Percentiles rank a stretch among this genome's conserved stretches.
These are phyloP conservation scores for Selenicereus undatus DNA, from an alignment of 148 eudicot genomes.

Conservation along the genomic window DNA sequence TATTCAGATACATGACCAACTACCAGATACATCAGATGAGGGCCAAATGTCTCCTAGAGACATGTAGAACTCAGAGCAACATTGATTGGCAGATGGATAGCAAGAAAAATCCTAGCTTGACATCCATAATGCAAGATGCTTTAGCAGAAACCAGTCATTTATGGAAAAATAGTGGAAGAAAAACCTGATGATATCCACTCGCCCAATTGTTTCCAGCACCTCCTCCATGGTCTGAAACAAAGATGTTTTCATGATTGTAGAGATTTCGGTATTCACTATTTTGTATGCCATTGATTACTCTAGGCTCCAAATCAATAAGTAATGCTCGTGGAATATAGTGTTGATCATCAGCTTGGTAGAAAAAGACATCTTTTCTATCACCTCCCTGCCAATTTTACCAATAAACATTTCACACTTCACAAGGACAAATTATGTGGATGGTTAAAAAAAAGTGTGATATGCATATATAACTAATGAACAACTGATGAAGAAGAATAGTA, in stretches of 20 bases:
- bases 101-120: not conserved
- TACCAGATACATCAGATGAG: not conserved
- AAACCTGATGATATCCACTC: conserved; percentile 91
- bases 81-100: not conserved
- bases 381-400: conserved; percentile 68
- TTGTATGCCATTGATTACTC: conserved; percentile 94
- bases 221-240: conserved; percentile 86
- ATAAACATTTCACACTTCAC: conserved; percentile 5
- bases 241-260: conserved; percentile 88
- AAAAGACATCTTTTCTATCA: conserved; percentile 95
- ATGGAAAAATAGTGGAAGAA: conserved; percentile 11
- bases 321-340: conserved; percentile 92
- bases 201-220: conserved; percentile 99
- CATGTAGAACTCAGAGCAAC: not conserved
- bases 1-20: not conserved
- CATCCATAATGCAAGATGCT: not conserved
- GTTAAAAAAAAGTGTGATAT: not conserved
- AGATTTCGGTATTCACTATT: conserved; percentile 93
- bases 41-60: not conserved
- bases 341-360: conserved; percentile 99
- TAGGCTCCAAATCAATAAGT: conserved; percentile 96
- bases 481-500: not conserved
- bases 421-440: not conserved
- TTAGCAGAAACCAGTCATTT: conserved; percentile 1
- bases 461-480: not conserved